A percentile compares a stretch with the other conserved stretches of the same genome.
Conservation (phyloP, 2,329 filamentous ascomycete species). For the Furcasterigmium furcatum region DNA sequence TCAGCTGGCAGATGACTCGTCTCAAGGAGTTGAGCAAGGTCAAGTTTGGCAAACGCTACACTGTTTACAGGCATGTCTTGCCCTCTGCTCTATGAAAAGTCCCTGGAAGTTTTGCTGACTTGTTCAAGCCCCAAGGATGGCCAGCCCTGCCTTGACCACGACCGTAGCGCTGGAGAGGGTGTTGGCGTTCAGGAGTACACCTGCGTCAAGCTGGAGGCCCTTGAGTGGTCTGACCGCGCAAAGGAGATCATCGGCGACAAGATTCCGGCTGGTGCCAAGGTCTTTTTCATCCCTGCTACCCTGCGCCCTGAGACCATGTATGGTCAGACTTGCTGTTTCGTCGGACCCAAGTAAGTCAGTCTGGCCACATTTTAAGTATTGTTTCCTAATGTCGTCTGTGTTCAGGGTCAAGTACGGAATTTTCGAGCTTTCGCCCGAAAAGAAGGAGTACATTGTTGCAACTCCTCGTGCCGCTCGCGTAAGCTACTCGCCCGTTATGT, state of each 20-base stretch:
- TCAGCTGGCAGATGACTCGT: slow-evolving; percentile 92
- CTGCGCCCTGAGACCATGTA: slow-evolving; percentile 98
- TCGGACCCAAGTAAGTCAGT: slow-evolving; percentile 58
- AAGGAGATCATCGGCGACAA: slow-evolving; percentile 71
- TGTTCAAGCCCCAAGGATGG: slow-evolving; percentile 7
- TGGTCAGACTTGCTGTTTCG: slow-evolving; percentile 93
- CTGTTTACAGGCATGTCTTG: slow-evolving; percentile 62
- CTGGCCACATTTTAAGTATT: neutral
- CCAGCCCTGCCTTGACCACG: slow-evolving; percentile 46
- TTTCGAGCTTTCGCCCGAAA: slow-evolving; percentile 68
- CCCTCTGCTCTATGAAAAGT: slow-evolving; percentile 64
- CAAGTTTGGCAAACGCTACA: slow-evolving; percentile 89
- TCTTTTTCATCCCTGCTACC: slow-evolving; percentile 90
- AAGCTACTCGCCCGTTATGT: neutral
- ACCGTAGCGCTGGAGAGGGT: slow-evolving; percentile 41
- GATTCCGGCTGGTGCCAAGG: slow-evolving; percentile 72
- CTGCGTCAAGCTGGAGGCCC: slow-evolving; percentile 84
- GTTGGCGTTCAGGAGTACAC: slow-evolving; percentile 56
- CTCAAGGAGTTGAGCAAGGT: slow-evolving; percentile 89
- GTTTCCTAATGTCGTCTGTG: neutral
- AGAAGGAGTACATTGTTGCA: slow-evolving; percentile 74
- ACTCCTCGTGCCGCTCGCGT: slow-evolving; percentile 76
- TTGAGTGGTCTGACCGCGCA: slow-evolving; percentile 81
- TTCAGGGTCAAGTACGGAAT: slow-evolving; percentile 62
- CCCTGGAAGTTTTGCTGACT: slow-evolving; percentile 61